Percentiles rank a stretch among this genome's conserved stretches.
Evolutionary conservation across 1,284 basidiomycete genomes (phyloP).

Genomic region (Puccinia horiana): DNA sequence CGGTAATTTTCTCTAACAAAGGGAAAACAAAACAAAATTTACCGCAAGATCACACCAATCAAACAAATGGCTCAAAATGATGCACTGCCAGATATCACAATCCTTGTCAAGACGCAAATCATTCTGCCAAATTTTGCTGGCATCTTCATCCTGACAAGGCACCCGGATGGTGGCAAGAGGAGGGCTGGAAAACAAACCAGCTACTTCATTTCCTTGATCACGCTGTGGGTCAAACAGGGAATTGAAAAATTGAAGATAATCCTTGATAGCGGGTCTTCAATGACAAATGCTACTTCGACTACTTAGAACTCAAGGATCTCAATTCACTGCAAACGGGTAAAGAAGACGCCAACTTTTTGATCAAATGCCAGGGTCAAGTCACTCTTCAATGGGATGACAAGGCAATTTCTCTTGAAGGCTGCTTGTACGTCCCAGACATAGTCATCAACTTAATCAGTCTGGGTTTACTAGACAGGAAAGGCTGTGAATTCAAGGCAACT

Average conservation of each 20-base stretch:
- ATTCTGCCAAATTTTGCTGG: not conserved
- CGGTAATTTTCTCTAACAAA: not conserved
- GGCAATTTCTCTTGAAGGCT: not conserved
- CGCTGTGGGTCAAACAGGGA: not conserved
- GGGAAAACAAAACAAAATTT: too few relatives aligned
- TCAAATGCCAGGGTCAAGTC: not conserved
- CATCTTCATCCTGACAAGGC: not conserved
- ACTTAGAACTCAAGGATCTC: not conserved
- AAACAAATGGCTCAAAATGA: not conserved
- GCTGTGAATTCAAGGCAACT: too few relatives aligned
- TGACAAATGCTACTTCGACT: not conserved
- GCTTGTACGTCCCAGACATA: slow-evolving; percentile 2
- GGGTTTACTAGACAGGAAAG: not conserved
- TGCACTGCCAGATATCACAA: not conserved
- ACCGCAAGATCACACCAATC: too few relatives aligned
- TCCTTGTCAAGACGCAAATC: not conserved
- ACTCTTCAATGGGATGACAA: not conserved
- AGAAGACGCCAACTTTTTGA: not conserved
- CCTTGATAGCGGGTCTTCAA: not conserved
- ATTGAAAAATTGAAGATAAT: too few relatives aligned
- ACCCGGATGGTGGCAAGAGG: not conserved
- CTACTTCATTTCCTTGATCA: not conserved
- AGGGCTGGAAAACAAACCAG: too few relatives aligned
- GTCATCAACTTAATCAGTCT: not conserved
- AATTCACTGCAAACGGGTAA: not conserved